phyloP scores from a whole-genome alignment of 306 rosid species.

The Psophocarpus tetragonolobus region DNA sequence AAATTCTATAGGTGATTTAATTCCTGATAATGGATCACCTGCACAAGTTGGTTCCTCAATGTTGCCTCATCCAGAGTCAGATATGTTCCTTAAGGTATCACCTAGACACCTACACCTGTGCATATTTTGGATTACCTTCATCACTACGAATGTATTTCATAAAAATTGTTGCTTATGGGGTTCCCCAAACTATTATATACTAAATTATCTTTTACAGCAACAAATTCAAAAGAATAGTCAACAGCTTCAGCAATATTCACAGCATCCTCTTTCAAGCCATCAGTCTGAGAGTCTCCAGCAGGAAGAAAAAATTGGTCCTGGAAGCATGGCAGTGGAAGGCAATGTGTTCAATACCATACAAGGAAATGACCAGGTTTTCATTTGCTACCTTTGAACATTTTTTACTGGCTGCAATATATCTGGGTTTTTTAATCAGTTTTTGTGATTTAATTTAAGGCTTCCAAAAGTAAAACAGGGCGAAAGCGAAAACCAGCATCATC shows the following conservation, averaged over 20 bases:
- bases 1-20: slow-evolving; percentile 39
- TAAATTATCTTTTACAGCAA: slow-evolving; percentile 42
- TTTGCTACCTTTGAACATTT: slow-evolving; percentile 10
- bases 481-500: slow-evolving; percentile 67
- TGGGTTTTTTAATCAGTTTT: slow-evolving; percentile 31
- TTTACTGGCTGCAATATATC: slow-evolving; percentile 11
- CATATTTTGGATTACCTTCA: slow-evolving; percentile 21
- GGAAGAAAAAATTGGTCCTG: slow-evolving; percentile 51
- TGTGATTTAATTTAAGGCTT: slow-evolving; percentile 43
- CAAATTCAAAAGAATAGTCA: slow-evolving; percentile 48
- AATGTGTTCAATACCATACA: slow-evolving; percentile 44
- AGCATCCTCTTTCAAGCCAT: slow-evolving; percentile 50
- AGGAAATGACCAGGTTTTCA: slow-evolving; percentile 65
- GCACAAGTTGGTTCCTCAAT: slow-evolving; percentile 53
- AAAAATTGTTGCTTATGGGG: slow-evolving; percentile 9
- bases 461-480: slow-evolving; percentile 50
- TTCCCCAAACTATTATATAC: background rate
- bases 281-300: slow-evolving; percentile 54
- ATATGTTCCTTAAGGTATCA: slow-evolving; percentile 54
- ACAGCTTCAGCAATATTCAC: slow-evolving; percentile 50
- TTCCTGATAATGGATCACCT: slow-evolving; percentile 46
- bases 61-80: slow-evolving; percentile 51
- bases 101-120: slow-evolving; percentile 1
- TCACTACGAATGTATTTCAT: background rate
- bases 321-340: slow-evolving; percentile 25